Base-by-base conservation (phyloP, 176 grass and related monocot genomes). In the Oryza glumipatula region DNA sequence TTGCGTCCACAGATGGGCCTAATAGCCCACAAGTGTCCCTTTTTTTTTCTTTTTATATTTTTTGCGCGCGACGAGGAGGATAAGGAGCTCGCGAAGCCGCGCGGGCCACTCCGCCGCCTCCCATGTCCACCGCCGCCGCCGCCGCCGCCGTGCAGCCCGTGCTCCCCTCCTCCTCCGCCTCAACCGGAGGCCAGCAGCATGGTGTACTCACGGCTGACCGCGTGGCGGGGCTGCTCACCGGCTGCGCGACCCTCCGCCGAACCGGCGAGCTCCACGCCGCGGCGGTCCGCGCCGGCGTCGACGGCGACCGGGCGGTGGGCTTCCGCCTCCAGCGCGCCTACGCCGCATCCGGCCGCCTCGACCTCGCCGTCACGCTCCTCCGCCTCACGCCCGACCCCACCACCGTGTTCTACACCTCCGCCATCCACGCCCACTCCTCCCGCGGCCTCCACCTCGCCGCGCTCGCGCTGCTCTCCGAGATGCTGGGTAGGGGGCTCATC, bases 311-410 rank as follows among this genome's bases (percentile, higher is more conserved):
- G 3, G 60, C 91, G 46, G 88, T 97, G 11, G 91, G 54, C 74
- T 97, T 97, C 86, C 87, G 88, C 41, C 92, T 97, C 49, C 94
- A 97, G 83, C 90, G 87, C 66, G 83, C 83, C 32, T 97, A 97
- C 88, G 86, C 94, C 14, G 49, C 83, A 8, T 82, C 91, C 3
- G 92, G 88, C 4, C 83, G 67, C 30, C 83, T 94, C 26, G 94
- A 91, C 76, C 88, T 82, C 66, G 23, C 83, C 41, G 80, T 87
- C 4, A 26, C 86, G 48, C 94, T 97, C 46, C 92, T 97, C 88
- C 85, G 70, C 84, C 77, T 68, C 66, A 87, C 90, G 9, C 72
- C 77, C 0, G 84, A 87, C 56, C 92, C 94, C 33, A 91, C 84
- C 39, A 46, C 92, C 67, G 78, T 92, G 66, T 92, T 98, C 93